phyloP scores from a whole-genome alignment of 2,329 filamentous ascomycete genomes.

The Tolypocladium inflatum region DNA sequence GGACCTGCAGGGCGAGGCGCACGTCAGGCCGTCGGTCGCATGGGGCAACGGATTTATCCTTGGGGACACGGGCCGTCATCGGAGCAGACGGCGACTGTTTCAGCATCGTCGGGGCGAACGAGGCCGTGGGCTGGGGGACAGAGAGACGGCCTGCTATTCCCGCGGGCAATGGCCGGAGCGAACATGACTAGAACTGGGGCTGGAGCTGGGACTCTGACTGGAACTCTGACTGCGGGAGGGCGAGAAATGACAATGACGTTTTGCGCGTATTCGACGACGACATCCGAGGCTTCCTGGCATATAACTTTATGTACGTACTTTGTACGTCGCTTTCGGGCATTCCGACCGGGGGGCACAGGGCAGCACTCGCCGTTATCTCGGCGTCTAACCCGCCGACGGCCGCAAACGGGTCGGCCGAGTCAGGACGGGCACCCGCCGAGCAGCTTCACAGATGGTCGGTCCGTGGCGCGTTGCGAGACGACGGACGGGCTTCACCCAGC shows the following conservation, averaged over 20 bases:
- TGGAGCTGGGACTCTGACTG: neutral
- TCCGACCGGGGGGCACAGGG: neutral
- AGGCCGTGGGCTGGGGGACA: neutral
- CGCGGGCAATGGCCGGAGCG: neutral
- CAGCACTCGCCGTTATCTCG: neutral
- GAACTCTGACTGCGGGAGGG: neutral
- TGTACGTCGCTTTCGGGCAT: neutral
- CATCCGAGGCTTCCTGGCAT: neutral
- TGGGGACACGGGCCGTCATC: neutral
- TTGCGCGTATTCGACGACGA: neutral
- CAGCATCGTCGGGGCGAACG: neutral
- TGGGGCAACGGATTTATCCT: neutral
- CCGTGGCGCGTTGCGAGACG: neutral
- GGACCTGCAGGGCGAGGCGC: neutral
- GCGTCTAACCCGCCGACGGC: neutral
- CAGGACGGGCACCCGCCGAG: neutral
- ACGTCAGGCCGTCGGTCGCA: neutral
- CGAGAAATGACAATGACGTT: neutral
- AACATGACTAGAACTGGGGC: too few species aligned
- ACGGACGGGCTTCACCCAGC: neutral
- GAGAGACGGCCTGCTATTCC: neutral
- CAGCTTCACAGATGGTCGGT: neutral
- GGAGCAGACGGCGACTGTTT: neutral
- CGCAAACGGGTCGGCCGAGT: neutral
- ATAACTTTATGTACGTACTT: too few species aligned